Evolutionary conservation across 2,329 filamentous ascomycete genomes (phyloP), one percentile per base, ranked within the genome.

Genomic region (Cephalotrichum gorgonifer): DNA sequence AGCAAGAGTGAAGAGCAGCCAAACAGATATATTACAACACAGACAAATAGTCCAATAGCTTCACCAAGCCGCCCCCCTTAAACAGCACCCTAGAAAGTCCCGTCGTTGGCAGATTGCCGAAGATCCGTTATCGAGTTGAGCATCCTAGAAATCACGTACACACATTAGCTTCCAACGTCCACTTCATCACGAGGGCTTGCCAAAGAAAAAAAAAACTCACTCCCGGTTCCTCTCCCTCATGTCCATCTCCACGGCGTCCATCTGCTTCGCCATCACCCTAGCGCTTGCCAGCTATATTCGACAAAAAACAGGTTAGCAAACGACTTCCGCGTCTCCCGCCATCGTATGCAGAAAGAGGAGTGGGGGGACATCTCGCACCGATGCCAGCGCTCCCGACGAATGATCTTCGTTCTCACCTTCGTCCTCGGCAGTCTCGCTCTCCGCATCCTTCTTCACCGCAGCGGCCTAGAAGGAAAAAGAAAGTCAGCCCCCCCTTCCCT

Each of bases 301-400:
- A n/a, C 14, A 28, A 35, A 33, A 9, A 17, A 38, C 31, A 30
- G 27, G 47, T 42, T 25, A 49, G 30, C 30, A 45, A 20, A 28
- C 1, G 26, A 48, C 12, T 53, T 60, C 57, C 22, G n/a, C 35
- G n/a, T n/a, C 41, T 20, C 22, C 25, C 12, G 22, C 11, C 26
- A 43, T 31, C 28, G 28, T 64, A 58, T n/a, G n/a, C n/a, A n/a
- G n/a, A 51, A 55, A 53, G 50, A 52, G 49, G 30, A 30, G 44
- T 22, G 22, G 14, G 22, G 42, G 66, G 72, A 72, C 67, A 64
- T 66, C 60, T 70, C 80, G 74, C 76, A 84, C 80, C 79, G 76
- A 78, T 69, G 79, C 79, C 67, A 83, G 72, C 66, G 79, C 80
- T 62, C 73, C 70, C 62, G 79, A 83, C 65, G 78, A 79, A 70